Evolutionary conservation across 2,329 filamentous ascomycete species (phyloP), one percentile per base, ranked within the genome.

Genomic region (Juglanconis sp.): DNA sequence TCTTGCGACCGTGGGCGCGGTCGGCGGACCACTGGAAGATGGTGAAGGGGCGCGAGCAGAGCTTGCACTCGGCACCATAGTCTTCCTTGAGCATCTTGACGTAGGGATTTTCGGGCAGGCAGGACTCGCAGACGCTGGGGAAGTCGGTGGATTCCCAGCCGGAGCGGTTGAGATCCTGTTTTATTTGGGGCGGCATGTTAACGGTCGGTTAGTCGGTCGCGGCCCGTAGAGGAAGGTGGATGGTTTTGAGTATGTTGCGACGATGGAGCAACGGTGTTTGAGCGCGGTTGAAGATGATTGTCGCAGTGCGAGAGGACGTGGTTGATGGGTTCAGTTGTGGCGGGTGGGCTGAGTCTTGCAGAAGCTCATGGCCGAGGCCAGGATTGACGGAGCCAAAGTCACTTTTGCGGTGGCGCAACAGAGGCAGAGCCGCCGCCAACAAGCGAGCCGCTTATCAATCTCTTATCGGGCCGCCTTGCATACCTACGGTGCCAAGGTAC

Each of bases 41-140:
- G 32, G 95, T 98, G 71, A 97, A 99, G 0, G 95, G 95, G 63
- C 95, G 87, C 6, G 94, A 98, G 76, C 95, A 99, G 66, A 90
- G 79, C 79, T 90, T 90, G 82, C 90, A 92, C 77, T 93, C 89
- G 60, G 89, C 91, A 68, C 92, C 95, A 70, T 96, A 88, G 74
- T 99, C 94, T 72, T 98, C 92, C 77, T 99, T 99, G 63, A 99
- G 82, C 93, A 99, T 98, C 76, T 98, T 95, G 48, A 99, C 95
- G 71, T 96, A 99, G 2, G 94, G 94, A 69, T 98, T 98, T 64
- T 96, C 93, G 15, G 94, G 93, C 2, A 99, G 84, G 73, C 95
- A 99, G 71, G 88, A 92, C 76, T 99, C 95, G 79, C 87, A 95
- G 38, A 95, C 89, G 3, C 90, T 93, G 8, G 91, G 91, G 70